These are phyloP conservation scores for Candida namnaoensis DNA, from an alignment of 805 yeast genomes.

Conservation along the genomic window DNA sequence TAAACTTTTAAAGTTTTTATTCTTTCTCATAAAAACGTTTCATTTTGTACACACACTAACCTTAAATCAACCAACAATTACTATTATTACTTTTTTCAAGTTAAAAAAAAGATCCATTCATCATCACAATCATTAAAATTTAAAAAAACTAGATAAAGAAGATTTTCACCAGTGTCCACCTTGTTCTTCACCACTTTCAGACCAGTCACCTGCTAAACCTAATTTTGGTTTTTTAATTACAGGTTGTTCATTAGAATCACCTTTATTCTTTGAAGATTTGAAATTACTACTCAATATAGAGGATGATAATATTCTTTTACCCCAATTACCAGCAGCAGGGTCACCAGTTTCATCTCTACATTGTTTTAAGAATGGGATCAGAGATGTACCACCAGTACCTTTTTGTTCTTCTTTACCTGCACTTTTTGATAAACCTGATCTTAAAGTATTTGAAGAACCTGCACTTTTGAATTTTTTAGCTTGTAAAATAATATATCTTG, in stretches of 20 bases:
- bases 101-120: too few relatives aligned
- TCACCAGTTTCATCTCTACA: slow-evolving; percentile 95
- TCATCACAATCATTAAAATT: background rate
- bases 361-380: slow-evolving; percentile 87
- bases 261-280: slow-evolving; percentile 3
- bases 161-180: slow-evolving; percentile 23
- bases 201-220: slow-evolving; percentile 26
- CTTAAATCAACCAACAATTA: too few relatives aligned
- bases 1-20: too few relatives aligned
- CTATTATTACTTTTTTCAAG: too few relatives aligned
- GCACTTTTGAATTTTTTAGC: slow-evolving; percentile 47
- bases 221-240: slow-evolving; percentile 17
- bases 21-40: too few relatives aligned
- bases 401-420: slow-evolving; percentile 46
- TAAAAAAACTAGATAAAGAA: background rate
- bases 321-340: slow-evolving; percentile 91
- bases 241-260: slow-evolving; percentile 1
- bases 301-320: slow-evolving; percentile 57
- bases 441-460: slow-evolving; percentile 49
- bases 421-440: slow-evolving; percentile 50
- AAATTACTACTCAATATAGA: slow-evolving; percentile 27
- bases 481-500: slow-evolving; percentile 77
- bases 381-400: slow-evolving; percentile 93
- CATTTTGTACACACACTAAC: too few relatives aligned
- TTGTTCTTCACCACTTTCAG: slow-evolving; percentile 14